Evolutionary conservation across 2,329 filamentous ascomycete species (phyloP).

Genomic region (Colletotrichum melonis): DNA sequence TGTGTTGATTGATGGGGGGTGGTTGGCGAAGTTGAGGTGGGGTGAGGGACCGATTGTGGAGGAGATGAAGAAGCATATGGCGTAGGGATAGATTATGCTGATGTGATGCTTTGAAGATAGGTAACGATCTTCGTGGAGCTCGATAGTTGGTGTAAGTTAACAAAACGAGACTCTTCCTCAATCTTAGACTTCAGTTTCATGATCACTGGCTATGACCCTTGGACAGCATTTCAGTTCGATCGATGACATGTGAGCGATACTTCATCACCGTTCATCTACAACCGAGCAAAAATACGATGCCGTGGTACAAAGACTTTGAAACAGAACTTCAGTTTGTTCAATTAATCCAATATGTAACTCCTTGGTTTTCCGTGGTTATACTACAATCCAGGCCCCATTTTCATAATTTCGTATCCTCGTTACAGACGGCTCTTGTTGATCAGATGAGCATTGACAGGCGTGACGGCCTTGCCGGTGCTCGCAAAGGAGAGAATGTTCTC

Average conservation of each 20-base stretch:
- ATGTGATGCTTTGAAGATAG: background rate
- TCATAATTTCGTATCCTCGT: background rate
- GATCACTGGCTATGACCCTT: background rate
- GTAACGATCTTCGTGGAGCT: background rate
- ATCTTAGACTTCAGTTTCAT: background rate
- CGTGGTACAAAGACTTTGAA: background rate
- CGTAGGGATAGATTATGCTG: background rate
- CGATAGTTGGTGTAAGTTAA: background rate
- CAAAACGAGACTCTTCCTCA: background rate
- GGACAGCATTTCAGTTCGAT: background rate
- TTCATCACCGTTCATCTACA: background rate
- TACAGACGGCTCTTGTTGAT: slow-evolving; percentile 31
- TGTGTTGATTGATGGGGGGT: slow-evolving; percentile 7
- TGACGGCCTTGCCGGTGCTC: slow-evolving; percentile 21
- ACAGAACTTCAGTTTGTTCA: background rate
- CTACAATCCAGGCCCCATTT: background rate
- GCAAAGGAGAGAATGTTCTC: slow-evolving; percentile 27
- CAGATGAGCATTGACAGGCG: slow-evolving; percentile 29
- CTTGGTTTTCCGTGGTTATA: background rate
- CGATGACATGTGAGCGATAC: background rate
- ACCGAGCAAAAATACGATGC: background rate
- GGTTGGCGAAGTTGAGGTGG: slow-evolving; percentile 10
- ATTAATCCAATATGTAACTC: background rate
- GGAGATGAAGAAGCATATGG: background rate
- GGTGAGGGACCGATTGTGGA: background rate